A percentile compares a stretch with the other conserved stretches of the same genome.
phyloP scores from a whole-genome alignment of 2,329 filamentous ascomycete species.

The Ceratocystis albifundus region DNA sequence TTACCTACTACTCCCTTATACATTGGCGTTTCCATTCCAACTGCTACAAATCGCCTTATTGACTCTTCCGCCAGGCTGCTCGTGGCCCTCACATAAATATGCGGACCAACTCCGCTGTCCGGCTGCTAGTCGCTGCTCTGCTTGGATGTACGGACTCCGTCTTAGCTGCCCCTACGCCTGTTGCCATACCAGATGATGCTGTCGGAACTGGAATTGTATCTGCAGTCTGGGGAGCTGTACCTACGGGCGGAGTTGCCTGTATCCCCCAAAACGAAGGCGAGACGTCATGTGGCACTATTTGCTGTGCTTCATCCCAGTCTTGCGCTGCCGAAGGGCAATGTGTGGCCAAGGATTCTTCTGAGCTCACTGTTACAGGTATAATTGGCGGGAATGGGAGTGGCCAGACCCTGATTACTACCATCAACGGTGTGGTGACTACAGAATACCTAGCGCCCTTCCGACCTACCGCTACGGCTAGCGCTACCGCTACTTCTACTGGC shows the following conservation, averaged over 20 bases:
- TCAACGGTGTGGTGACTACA: slow-evolving; percentile 41
- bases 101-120: slow-evolving; percentile 1
- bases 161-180: slow-evolving; percentile 17
- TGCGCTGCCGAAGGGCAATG: slow-evolving; percentile 52
- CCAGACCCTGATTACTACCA: slow-evolving; percentile 36
- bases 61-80: neutral
- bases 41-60: neutral
- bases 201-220: slow-evolving; percentile 46
- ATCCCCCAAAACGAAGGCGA: slow-evolving; percentile 42
- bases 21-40: slow-evolving; percentile 4
- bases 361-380: slow-evolving; percentile 27
- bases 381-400: slow-evolving; percentile 27
- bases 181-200: slow-evolving; percentile 9
- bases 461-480: slow-evolving; percentile 45
- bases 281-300: slow-evolving; percentile 54
- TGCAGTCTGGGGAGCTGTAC: slow-evolving; percentile 35
- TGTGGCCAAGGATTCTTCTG: slow-evolving; percentile 38
- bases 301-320: slow-evolving; percentile 59
- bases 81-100: neutral
- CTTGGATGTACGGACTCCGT: slow-evolving; percentile 11
- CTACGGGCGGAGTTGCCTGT: slow-evolving; percentile 39
- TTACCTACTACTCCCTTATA: neutral
- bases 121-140: slow-evolving; percentile 13
- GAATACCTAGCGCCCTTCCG: slow-evolving; percentile 42
- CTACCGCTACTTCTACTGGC: slow-evolving; percentile 38